Evolutionary conservation across 1,284 basidiomycete genomes (phyloP).

Genomic region (Pyrrhoderma lamaoense): DNA sequence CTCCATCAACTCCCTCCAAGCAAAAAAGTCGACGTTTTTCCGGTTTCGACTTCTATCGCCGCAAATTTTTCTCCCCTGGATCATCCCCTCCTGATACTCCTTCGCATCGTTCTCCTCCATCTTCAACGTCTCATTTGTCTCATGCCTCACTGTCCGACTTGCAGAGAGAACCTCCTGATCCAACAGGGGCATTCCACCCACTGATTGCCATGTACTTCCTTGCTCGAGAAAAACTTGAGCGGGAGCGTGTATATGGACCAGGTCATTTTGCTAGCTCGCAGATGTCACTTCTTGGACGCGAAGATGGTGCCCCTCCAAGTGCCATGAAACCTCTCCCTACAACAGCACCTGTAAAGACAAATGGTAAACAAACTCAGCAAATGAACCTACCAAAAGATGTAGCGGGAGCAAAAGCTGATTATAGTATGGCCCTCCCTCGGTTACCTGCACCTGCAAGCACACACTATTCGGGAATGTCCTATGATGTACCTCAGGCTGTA

Average conservation of each 20-base stretch:
- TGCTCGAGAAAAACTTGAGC: conserved; percentile 90
- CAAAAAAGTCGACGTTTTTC: conserved; percentile 62
- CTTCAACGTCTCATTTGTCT: conserved; percentile 46
- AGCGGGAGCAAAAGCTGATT: conserved; percentile 49
- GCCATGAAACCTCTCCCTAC: conserved; percentile 15
- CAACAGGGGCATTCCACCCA: conserved; percentile 90
- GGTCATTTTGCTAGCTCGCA: conserved; percentile 94
- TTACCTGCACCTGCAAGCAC: conserved; percentile 75
- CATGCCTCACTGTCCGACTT: conserved; percentile 39
- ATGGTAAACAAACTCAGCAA: conserved; percentile 10
- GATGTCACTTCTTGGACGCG: conserved; percentile 35
- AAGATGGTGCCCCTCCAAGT: conserved; percentile 22
- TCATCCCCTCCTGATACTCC: conserved; percentile 51
- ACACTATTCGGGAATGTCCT: conserved; percentile 72
- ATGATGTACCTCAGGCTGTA: conserved; percentile 37
- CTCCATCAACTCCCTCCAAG: conserved; percentile 41
- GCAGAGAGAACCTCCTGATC: conserved; percentile 59
- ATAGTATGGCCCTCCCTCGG: conserved; percentile 74
- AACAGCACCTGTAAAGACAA: conserved; percentile 7
- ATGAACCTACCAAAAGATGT: background rate
- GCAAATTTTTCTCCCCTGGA: conserved; percentile 76
- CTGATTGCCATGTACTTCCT: conserved; percentile 96
- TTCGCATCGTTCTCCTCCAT: conserved; percentile 40
- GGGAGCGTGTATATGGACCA: conserved; percentile 88
- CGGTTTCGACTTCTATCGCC: conserved; percentile 91